These are phyloP conservation scores for Ophiostoma perfectum DNA, from an alignment of 2,329 filamentous ascomycete species.

Conservation along the genomic window DNA sequence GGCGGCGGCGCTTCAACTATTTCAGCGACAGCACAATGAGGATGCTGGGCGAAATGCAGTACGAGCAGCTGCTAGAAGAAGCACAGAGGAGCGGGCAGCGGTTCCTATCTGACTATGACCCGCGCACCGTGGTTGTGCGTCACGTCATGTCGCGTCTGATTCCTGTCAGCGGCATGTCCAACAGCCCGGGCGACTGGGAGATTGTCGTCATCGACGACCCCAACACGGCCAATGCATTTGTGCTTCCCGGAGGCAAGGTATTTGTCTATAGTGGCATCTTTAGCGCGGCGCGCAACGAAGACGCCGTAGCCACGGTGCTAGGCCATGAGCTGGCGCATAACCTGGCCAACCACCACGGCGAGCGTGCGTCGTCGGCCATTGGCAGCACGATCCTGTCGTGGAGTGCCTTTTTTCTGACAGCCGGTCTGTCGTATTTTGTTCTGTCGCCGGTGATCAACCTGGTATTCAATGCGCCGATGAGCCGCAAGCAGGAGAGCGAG, in stretches of 20 bases:
- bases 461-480: conserved; percentile 63
- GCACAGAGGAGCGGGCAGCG: conserved; percentile 46
- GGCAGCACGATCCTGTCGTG: conserved; percentile 49
- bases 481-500: conserved; percentile 66
- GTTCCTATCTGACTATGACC: conserved; percentile 57
- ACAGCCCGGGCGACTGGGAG: conserved; percentile 56
- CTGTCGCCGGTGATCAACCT: conserved; percentile 52
- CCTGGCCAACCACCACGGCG: conserved; percentile 61
- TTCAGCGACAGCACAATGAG: conserved; percentile 52
- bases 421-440: conserved; percentile 38
- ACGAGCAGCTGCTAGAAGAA: conserved; percentile 52
- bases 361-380: conserved; percentile 53
- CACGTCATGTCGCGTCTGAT: conserved; percentile 62
- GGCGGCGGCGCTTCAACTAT: conserved; percentile 68
- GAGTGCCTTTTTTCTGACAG: conserved; percentile 46
- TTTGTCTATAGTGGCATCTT: conserved; percentile 73
- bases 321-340: conserved; percentile 78
- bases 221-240: conserved; percentile 65
- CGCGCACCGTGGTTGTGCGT: conserved; percentile 51
- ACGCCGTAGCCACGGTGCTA: conserved; percentile 67
- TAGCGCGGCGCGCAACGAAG: conserved; percentile 59
- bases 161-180: conserved; percentile 57
- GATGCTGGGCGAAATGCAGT: conserved; percentile 47
- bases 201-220: conserved; percentile 67
- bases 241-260: conserved; percentile 72